Evolutionary conservation across 768 basidiomycete genomes (phyloP).

Genomic region (Xanthoconium purpureum): DNA sequence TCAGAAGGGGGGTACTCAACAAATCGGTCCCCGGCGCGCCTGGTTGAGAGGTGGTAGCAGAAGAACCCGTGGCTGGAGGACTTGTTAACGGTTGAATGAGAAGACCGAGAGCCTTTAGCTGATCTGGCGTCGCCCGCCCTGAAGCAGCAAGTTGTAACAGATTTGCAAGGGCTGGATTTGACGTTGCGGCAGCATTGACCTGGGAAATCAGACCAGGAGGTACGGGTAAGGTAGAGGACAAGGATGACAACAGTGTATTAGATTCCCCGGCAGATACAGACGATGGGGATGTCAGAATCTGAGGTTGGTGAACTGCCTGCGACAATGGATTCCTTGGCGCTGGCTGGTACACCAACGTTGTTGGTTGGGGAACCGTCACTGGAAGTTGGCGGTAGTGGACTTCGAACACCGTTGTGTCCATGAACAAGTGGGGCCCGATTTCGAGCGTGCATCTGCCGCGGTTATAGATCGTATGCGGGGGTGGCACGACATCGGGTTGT

Average conservation of each 20-base stretch:
- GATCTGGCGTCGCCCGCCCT: slow-evolving; percentile 57
- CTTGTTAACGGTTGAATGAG: slow-evolving; percentile 67
- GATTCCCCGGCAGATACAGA: slow-evolving; percentile 30
- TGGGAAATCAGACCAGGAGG: slow-evolving; percentile 57
- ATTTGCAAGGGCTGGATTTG: slow-evolving; percentile 66
- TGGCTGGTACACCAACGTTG: slow-evolving; percentile 29
- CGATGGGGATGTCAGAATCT: slow-evolving; percentile 15
- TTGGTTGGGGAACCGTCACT: slow-evolving; percentile 17
- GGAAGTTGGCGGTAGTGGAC: slow-evolving; percentile 59
- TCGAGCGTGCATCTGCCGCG: slow-evolving; percentile 68
- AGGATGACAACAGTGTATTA: slow-evolving; percentile 44
- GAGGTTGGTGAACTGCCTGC: slow-evolving; percentile 30
- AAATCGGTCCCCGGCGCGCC: slow-evolving; percentile 1
- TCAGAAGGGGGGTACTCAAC: slow-evolving; percentile 13
- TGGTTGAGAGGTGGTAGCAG: slow-evolving; percentile 9
- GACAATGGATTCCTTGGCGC: slow-evolving; percentile 21
- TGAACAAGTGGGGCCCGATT: slow-evolving; percentile 74
- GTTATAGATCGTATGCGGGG: slow-evolving; percentile 63
- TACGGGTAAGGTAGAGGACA: slow-evolving; percentile 45
- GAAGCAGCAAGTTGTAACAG: slow-evolving; percentile 63
- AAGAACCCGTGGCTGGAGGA: slow-evolving; percentile 4
- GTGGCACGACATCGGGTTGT: slow-evolving; percentile 48
- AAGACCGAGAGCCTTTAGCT: slow-evolving; percentile 65
- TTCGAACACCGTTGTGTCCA: slow-evolving; percentile 67
- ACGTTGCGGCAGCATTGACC: slow-evolving; percentile 63